phyloP scores from a whole-genome alignment of 1,284 basidiomycete species.

The Meripilus lineatus region DNA sequence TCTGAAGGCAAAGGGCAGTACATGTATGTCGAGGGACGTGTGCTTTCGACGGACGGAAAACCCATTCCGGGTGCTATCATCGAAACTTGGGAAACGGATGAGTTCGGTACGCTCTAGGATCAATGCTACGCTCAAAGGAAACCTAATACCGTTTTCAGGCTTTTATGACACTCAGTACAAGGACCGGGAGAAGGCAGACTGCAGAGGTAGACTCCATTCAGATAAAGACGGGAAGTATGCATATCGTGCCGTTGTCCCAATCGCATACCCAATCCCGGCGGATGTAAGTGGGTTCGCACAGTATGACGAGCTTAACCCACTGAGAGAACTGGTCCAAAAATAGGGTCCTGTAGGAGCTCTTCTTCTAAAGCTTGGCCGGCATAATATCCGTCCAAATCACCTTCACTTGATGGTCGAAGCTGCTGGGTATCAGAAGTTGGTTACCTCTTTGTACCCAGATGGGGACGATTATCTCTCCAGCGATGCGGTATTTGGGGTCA shows the following conservation, averaged over 20 bases:
- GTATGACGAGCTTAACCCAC: not conserved
- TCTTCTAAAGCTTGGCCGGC: conserved; percentile 55
- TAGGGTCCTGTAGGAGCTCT: conserved; percentile 73
- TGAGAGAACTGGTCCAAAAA: not conserved
- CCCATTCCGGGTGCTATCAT: conserved; percentile 64
- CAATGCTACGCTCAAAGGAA: too few species aligned
- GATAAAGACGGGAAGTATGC: conserved; percentile 63
- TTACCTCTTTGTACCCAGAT: conserved; percentile 72
- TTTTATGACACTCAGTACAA: conserved; percentile 65
- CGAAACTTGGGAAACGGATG: conserved; percentile 89
- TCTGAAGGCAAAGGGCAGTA: conserved; percentile 82
- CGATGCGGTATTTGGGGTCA: conserved; percentile 80
- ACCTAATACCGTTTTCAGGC: conserved; percentile 30
- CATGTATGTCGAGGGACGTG: conserved; percentile 73
- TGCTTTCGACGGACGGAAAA: conserved; percentile 62
- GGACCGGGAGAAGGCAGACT: conserved; percentile 61
- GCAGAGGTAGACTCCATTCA: conserved; percentile 65
- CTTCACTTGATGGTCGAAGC: conserved; percentile 71
- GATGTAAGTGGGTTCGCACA: conserved; percentile 43
- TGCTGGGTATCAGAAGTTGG: conserved; percentile 67
- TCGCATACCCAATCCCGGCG: conserved; percentile 75
- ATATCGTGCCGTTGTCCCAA: conserved; percentile 76
- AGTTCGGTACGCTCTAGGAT: conserved; percentile 46
- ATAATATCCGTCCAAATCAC: conserved; percentile 78
- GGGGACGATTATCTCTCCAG: conserved; percentile 63